Conservation (phyloP, 352 stramenopile genomes). For the Phytophthora pistaciae region DNA sequence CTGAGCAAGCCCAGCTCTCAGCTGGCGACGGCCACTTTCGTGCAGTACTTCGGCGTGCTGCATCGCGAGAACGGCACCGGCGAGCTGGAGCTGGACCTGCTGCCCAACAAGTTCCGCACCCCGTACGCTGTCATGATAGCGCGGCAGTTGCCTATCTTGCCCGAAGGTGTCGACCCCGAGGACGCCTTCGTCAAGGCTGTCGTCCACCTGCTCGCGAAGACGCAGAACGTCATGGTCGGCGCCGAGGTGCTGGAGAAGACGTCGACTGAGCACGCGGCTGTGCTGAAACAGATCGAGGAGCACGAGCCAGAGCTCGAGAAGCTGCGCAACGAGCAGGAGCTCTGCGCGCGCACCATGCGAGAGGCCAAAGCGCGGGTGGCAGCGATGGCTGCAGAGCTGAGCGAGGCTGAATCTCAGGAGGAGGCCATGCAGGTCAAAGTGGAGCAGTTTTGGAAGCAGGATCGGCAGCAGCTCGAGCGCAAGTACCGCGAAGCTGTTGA, state of each 20-base stretch:
- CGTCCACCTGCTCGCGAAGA: slow-evolving; percentile 78
- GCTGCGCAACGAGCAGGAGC: slow-evolving; percentile 64
- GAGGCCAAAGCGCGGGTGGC: slow-evolving; percentile 36
- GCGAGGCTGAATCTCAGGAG: slow-evolving; percentile 60
- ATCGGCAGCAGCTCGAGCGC: slow-evolving; percentile 57
- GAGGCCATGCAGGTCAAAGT: slow-evolving; percentile 83
- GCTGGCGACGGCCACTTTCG: slow-evolving; percentile 75
- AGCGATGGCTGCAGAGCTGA: slow-evolving; percentile 48
- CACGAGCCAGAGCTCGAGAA: slow-evolving; percentile 43
- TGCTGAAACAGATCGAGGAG: slow-evolving; percentile 36
- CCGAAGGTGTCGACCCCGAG: slow-evolving; percentile 68
- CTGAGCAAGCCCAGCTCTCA: slow-evolving; percentile 78
- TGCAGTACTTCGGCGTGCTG: slow-evolving; percentile 70
- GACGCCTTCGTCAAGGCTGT: slow-evolving; percentile 80
- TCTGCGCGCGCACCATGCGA: slow-evolving; percentile 52
- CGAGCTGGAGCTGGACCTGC: slow-evolving; percentile 72
- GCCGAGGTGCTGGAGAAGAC: slow-evolving; percentile 72
- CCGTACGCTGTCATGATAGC: slow-evolving; percentile 88
- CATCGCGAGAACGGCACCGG: slow-evolving; percentile 42
- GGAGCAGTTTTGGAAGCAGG: slow-evolving; percentile 80
- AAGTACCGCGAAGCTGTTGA: slow-evolving; percentile 77
- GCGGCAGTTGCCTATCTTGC: slow-evolving; percentile 72
- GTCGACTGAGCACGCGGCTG: slow-evolving; percentile 42
- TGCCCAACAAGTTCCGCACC: slow-evolving; percentile 72
- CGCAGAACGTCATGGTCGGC: slow-evolving; percentile 77